Percentiles rank a stretch among this genome's conserved stretches.
Conservation (phyloP, 169 alveolate genomes). For the Plasmodium knowlesi region DNA sequence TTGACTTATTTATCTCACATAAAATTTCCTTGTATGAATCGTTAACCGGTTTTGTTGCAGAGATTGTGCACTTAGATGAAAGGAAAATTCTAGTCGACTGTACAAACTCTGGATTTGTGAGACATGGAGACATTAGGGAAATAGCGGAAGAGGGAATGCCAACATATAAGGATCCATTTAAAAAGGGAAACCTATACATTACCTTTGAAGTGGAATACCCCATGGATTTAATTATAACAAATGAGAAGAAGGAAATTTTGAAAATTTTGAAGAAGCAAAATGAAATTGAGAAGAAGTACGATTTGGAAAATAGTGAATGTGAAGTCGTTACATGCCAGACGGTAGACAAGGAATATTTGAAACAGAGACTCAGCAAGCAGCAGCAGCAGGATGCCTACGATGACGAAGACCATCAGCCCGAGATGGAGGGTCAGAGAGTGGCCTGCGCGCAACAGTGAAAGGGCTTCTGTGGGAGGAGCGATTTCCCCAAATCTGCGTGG, state of each 20-base stretch:
- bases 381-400: slow-evolving; percentile 69
- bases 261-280: slow-evolving; percentile 51
- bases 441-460: slow-evolving; percentile 60
- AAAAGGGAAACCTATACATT: slow-evolving; percentile 95
- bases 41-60: slow-evolving; percentile 94
- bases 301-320: slow-evolving; percentile 55
- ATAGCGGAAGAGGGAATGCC: slow-evolving; percentile 97
- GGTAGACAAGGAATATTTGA: slow-evolving; percentile 47
- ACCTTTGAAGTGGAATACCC: slow-evolving; percentile 96
- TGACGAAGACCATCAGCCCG: slow-evolving; percentile 70
- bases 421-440: slow-evolving; percentile 67
- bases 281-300: slow-evolving; percentile 57
- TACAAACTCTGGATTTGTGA: slow-evolving; percentile 49
- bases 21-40: slow-evolving; percentile 94
- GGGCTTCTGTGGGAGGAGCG: neutral
- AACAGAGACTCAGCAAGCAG: slow-evolving; percentile 37
- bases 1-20: slow-evolving; percentile 93
- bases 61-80: slow-evolving; percentile 95
- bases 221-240: slow-evolving; percentile 80
- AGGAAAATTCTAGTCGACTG: slow-evolving; percentile 76
- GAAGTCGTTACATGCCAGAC: slow-evolving; percentile 53
- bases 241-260: slow-evolving; percentile 78
- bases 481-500: neutral
- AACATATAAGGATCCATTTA: slow-evolving; percentile 92
- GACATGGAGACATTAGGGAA: slow-evolving; percentile 90